These are phyloP conservation scores for Yarrowia keelungensis DNA, from an alignment of 805 yeast species.

Conservation along the genomic window DNA sequence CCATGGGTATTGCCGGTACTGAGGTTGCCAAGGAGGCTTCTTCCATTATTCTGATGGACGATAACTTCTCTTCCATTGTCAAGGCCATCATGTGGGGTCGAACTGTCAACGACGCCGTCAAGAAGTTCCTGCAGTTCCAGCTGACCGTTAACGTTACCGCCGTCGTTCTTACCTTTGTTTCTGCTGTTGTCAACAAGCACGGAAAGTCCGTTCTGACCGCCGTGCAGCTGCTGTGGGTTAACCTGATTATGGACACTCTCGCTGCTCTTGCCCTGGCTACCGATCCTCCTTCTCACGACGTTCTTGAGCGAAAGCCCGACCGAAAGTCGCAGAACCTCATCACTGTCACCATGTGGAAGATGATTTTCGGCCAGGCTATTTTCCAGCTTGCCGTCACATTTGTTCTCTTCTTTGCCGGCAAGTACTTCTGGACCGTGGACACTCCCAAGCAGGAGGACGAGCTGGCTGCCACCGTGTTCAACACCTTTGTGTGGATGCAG, in stretches of 20 bases:
- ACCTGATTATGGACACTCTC: slow-evolving; percentile 95
- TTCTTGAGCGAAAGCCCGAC: slow-evolving; percentile 80
- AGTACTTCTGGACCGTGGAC: slow-evolving; percentile 56
- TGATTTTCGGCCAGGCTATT: slow-evolving; percentile 87
- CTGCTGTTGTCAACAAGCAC: slow-evolving; percentile 83
- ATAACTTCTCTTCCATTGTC: slow-evolving; percentile 92
- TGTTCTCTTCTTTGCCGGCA: slow-evolving; percentile 80
- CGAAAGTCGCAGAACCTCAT: slow-evolving; percentile 82
- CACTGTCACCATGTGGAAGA: slow-evolving; percentile 95
- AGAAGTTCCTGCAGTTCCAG: slow-evolving; percentile 95
- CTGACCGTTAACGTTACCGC: slow-evolving; percentile 96
- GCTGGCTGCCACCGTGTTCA: slow-evolving; percentile 86
- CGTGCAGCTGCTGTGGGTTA: slow-evolving; percentile 96
- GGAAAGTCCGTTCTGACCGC: slow-evolving; percentile 93
- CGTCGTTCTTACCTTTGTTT: slow-evolving; percentile 89
- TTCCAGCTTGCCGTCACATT: slow-evolving; percentile 84
- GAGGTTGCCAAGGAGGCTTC: slow-evolving; percentile 99
- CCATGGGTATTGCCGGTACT: slow-evolving; percentile 98
- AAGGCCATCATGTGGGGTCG: slow-evolving; percentile 99
- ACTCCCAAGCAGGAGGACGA: slow-evolving; percentile 57
- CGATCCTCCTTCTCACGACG: slow-evolving; percentile 88
- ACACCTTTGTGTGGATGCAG: slow-evolving; percentile 97
- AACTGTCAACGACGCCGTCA: slow-evolving; percentile 91
- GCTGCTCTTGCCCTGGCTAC: slow-evolving; percentile 98
- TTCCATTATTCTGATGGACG: slow-evolving; percentile 89